Base-by-base conservation (phyloP, 306 rosid genomes). In the Potentilla sterilis region DNA sequence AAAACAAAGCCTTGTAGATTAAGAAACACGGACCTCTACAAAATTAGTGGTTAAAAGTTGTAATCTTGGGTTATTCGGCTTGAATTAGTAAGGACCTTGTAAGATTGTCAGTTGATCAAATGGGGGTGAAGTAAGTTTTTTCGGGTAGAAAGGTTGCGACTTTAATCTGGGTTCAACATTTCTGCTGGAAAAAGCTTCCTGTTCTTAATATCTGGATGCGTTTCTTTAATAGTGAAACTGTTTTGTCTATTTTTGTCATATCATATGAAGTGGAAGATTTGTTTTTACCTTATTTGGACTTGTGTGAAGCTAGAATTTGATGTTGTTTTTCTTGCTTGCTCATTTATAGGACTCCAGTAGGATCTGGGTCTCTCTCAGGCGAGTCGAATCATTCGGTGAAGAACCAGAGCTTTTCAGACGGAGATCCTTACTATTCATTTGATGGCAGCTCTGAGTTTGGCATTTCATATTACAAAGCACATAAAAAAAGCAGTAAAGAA, bases 321-420 rank as follows among this genome's bases (percentile, higher is more conserved):
- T 72, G 54, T 63, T 83, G 37, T 65, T 73, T 69, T 22, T 75
- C 34, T 64, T 85, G 76, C 58, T 83, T 85, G 61, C 54, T 81
- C 42, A 24, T 75, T 64, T 61, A 54, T 75, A 95, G 99, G 99
- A 86, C 92, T 77, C 96, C 91, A 3, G 97, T 77, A 65, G 96
- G 85, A 67, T 85, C 89, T 49, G 88, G 84, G 77, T 90, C 99
- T 22, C 63, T 81, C 24, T 92, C 91, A 1, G 96, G 82, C 52
- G 93, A 83, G 75, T 85, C 88, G 7, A 93, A 84, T 70, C 86
- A 66, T 88, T 89, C 82, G 34, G 88, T 85, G 69, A 86, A 81
- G 83, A 79, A 84, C 74, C 84, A 73, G 34, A 74, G 73, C 62
- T 70, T 81, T 76, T 79, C 87, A 65, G 89, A 81, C 21, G 90